Evolutionary conservation across 2,329 filamentous ascomycete genomes (phyloP).

Genomic region (Xylariaceae sp.): DNA sequence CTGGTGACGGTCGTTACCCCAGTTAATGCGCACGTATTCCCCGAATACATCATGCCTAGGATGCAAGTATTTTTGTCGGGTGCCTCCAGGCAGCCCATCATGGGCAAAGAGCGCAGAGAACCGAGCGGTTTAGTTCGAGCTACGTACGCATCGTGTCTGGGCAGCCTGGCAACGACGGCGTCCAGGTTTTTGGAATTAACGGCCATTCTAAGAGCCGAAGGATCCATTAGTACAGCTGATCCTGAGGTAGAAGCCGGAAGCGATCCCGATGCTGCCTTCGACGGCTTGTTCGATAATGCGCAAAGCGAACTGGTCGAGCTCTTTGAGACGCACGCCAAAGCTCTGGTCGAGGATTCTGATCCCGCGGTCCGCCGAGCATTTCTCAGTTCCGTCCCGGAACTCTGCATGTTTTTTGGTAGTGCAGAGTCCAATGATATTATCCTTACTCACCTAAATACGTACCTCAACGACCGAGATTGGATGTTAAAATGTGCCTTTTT

Average conservation of each 20-base stretch:
- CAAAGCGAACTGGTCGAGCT: conserved; percentile 78
- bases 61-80: conserved; percentile 59
- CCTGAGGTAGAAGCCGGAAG: conserved; percentile 76
- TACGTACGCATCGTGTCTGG: conserved; percentile 90
- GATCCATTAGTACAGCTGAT: conserved; percentile 75
- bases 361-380: conserved; percentile 88
- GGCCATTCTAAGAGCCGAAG: conserved; percentile 82
- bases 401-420: conserved; percentile 94
- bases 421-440: conserved; percentile 95
- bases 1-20: conserved; percentile 87
- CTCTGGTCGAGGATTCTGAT: conserved; percentile 84
- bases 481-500: conserved; percentile 96
- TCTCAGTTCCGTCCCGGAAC: conserved; percentile 83
- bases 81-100: conserved; percentile 39
- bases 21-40: conserved; percentile 70
- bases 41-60: conserved; percentile 68
- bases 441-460: conserved; percentile 93
- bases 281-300: conserved; percentile 86
- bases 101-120: conserved; percentile 45
- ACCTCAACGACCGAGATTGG: conserved; percentile 96
- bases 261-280: conserved; percentile 70
- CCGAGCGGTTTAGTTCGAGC: conserved; percentile 76
- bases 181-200: conserved; percentile 87
- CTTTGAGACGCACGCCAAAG: conserved; percentile 87
- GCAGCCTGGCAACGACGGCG: conserved; percentile 84